Conservation (phyloP, 352 stramenopile species). For the Phytopythium aichiense region DNA sequence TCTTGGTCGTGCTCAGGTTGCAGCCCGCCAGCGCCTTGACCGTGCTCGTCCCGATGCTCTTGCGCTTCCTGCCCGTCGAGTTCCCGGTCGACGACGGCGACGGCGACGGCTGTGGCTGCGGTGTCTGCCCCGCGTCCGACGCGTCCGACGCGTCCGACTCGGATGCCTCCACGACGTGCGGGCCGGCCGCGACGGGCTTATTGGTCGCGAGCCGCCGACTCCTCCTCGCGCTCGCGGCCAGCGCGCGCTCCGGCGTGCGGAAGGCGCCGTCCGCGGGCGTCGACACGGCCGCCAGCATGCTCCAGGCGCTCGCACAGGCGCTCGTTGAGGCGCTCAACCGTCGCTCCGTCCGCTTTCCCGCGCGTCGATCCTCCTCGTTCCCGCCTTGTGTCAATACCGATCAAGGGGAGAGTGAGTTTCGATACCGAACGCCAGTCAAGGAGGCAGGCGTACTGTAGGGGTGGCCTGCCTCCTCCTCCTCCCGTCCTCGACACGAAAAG, state of each 20-base stretch:
- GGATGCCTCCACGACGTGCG: background rate
- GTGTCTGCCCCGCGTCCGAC: background rate
- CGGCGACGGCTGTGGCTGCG: slow-evolving; percentile 3
- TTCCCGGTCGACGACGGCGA: background rate
- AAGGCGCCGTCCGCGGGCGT: slow-evolving; percentile 13
- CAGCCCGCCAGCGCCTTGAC: slow-evolving; percentile 19
- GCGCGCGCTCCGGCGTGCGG: slow-evolving; percentile 9
- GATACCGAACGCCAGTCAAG: too few species aligned
- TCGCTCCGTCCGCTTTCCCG: too few species aligned
- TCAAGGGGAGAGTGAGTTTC: too few species aligned
- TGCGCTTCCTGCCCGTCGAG: slow-evolving; percentile 49
- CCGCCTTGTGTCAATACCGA: too few species aligned
- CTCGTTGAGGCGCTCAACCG: too few species aligned
- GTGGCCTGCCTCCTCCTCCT: too few species aligned
- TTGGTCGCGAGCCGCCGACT: background rate
- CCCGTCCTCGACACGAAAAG: too few species aligned
- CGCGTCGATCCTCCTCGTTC: too few species aligned
- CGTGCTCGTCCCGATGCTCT: slow-evolving; percentile 29
- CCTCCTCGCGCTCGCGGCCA: background rate
- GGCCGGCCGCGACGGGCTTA: background rate
- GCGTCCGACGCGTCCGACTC: slow-evolving; percentile 4
- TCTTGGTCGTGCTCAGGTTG: slow-evolving; percentile 19
- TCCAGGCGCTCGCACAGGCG: background rate
- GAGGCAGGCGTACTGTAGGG: too few species aligned
- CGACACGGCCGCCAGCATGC: slow-evolving; percentile 19